Conservation (phyloP, 2,329 filamentous ascomycete genomes). For the Aspergillus alliaceus region DNA sequence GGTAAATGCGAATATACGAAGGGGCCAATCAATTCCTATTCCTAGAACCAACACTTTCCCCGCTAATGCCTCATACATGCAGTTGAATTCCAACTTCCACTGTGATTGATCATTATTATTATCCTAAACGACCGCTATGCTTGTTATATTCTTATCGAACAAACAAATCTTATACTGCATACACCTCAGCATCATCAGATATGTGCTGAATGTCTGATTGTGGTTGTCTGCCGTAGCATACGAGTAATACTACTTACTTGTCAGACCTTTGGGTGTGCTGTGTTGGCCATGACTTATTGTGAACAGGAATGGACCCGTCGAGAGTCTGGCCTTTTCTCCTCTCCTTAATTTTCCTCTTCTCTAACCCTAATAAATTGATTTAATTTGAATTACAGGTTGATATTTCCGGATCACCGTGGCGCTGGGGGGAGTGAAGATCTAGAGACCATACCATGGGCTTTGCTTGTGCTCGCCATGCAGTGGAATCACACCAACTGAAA, state of each 20-base stretch:
- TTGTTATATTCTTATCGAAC: not conserved
- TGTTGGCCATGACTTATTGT: not conserved
- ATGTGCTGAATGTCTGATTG: not conserved
- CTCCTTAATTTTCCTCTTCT: not conserved
- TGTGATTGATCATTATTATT: conserved; percentile 3
- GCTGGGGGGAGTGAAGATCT: conserved; percentile 9
- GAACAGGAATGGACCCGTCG: not conserved
- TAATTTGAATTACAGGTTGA: conserved; percentile 1
- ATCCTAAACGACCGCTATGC: not conserved
- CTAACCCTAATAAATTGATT: not conserved
- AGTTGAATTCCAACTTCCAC: not conserved
- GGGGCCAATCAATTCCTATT: not conserved
- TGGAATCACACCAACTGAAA: conserved; percentile 12
- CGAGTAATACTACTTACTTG: not conserved
- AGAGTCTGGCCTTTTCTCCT: not conserved
- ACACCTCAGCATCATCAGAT: too few relatives aligned
- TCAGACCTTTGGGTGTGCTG: not conserved
- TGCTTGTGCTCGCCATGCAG: not conserved
- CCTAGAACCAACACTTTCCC: not conserved
- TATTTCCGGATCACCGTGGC: conserved; percentile 6
- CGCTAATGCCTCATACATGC: not conserved
- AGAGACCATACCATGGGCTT: conserved; percentile 2
- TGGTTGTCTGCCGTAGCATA: too few relatives aligned
- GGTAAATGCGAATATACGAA: not conserved
- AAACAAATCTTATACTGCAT: not conserved